Percentiles rank a stretch among this genome's conserved stretches.
phyloP scores from a whole-genome alignment of 495 filamentous ascomycete genomes.

The Lophiotrema nucula region DNA sequence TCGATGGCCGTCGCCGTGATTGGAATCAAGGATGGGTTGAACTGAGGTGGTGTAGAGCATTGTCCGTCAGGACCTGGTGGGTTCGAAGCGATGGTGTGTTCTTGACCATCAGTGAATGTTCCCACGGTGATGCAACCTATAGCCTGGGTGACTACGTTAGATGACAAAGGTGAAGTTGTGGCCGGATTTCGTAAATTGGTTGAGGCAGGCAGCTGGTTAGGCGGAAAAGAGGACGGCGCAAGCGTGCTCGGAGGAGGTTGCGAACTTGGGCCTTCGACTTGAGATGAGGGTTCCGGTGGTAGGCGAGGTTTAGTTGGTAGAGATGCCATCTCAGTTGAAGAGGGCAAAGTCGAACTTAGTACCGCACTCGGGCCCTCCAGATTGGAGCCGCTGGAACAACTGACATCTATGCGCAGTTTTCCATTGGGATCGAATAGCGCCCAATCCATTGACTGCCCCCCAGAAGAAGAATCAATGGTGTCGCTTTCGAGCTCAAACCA shows the following conservation, averaged over 20 bases:
- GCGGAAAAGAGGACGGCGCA: background rate
- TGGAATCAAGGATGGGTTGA: no score
- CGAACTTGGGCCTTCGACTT: background rate
- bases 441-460: background rate
- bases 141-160: background rate
- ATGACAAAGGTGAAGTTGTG: background rate
- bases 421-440: background rate
- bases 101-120: background rate
- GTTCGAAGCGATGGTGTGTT: background rate
- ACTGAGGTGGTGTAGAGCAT: background rate
- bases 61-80: background rate
- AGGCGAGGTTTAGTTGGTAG: background rate
- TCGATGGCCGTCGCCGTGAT: no score
- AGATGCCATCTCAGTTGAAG: background rate
- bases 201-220: background rate
- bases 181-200: no score
- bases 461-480: constrained; percentile 6
- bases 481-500: constrained; percentile 26
- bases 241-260: background rate
- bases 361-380: background rate
- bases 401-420: background rate
- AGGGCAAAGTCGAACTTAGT: background rate
- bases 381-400: background rate
- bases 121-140: background rate
- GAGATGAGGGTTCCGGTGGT: background rate